Evolutionary conservation across 148 eudicot genomes (phyloP), one percentile per base, ranked within the genome.

Genomic region (Euryodendron excelsum): DNA sequence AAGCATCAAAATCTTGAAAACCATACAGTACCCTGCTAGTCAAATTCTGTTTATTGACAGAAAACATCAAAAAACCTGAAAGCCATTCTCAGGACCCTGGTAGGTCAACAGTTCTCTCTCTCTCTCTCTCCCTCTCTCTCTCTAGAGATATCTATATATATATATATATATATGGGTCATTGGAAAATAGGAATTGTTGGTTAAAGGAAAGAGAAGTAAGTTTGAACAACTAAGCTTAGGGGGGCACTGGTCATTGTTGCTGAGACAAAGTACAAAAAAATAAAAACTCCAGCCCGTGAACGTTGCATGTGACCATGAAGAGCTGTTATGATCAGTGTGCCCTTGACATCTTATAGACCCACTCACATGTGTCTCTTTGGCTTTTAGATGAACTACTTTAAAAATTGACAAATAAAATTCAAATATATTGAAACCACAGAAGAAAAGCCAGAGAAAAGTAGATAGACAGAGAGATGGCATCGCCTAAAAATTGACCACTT

Each of bases 271-370:
- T 41, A 41, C 45, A 41, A 80, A 44, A 74, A 76, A n/a, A n/a
- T n/a, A n/a, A 79, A 5, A 78, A 74, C 12, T 64, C 74, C 36
- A 62, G 80, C 89, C 89, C 91, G 91, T 88, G 91, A 88, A 76
- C 31, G 72, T 44, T 82, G 86, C 91, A 88, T 86, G 91, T 88
- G 91, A 88, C 48, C 77, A 65, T 74, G 78, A 77, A 41, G 80
- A 62, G 82, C 80, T 78, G 88, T 84, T 80, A 48, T 83, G 73
- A 84, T 88, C 91, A 88, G 56, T 83, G 79, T 77, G 45, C 45
- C 45, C 45, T 41, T n/a, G n/a, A n/a, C 85, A 33, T 72, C 12
- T 50, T 69, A 73, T 81, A 74, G 85, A 85, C 88, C 89, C 86
- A 80, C 82, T 88, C 87, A 88, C 89, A 79, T 88, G 86, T 63